Evolutionary conservation across 1,284 basidiomycete genomes (phyloP), one percentile per base, ranked within the genome.

Genomic region (Trichosporon ovoides): DNA sequence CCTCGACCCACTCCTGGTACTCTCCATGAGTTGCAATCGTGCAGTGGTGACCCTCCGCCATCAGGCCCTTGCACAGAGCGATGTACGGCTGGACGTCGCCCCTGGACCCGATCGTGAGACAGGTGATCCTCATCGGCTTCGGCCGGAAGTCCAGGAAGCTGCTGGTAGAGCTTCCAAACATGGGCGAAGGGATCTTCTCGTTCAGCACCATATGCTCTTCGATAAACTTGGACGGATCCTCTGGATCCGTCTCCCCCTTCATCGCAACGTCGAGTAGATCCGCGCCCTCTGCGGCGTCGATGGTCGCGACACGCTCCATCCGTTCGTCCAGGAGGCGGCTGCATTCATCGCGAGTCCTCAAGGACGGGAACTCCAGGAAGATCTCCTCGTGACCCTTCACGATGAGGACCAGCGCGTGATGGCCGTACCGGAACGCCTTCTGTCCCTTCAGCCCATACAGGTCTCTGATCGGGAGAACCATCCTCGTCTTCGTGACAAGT

Each of bases 381-480:
- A 98, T 81, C 72, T 98, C 95, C 78, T 98, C 95, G 72, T 97
- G 89, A 0, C 95, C 95, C 68, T 89, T 89, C 65, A 98, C 86
- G 55, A 96, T 87, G 58, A 98, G 81, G 31, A 91, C 85, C 19
- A 98, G 83, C 7, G 92, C 95, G 65, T 89, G 84, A 68, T 91
- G 90, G 2, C 88, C 90, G 70, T 93, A 91, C 13, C 89, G 85
- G 69, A 91, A 90, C 0, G 91, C 90, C 71, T 87, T 91, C 16
- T 89, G 87, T 69, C 84, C 87, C 74, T 96, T 89, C 9, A 86
- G 83, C 11, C 89, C 84, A 35, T 96, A 80, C 49, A 98, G 83
- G 72, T 98, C 94, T 53, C 84, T 83, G 56, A 96, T 84, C 6
- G 95, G 95, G 18, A 98, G 81, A 34, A 95, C 85, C 94, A 98